Evolutionary conservation across 2,329 filamentous ascomycete genomes (phyloP).

Genomic region (Beauveria pseudobassiana): DNA sequence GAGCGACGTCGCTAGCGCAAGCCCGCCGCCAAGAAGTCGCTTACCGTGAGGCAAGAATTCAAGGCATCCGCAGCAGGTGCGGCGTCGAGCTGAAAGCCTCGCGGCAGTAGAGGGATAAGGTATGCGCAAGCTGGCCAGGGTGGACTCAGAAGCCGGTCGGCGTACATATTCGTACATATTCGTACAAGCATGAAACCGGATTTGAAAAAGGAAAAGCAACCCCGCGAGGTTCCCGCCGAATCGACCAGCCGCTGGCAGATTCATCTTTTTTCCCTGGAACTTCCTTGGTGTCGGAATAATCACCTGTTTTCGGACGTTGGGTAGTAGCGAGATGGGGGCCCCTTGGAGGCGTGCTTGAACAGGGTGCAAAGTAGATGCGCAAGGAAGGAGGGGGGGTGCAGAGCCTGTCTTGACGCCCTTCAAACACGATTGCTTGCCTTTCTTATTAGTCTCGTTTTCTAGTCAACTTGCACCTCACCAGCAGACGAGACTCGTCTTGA

Average conservation of each 20-base stretch:
- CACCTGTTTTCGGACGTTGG: slow-evolving; percentile 7
- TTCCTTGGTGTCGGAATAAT: slow-evolving; percentile 8
- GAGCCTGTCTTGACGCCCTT: background rate
- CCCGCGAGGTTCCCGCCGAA: background rate
- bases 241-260: background rate
- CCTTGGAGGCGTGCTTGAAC: background rate
- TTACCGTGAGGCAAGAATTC: background rate
- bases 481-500: background rate
- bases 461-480: background rate
- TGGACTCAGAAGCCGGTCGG: background rate
- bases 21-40: background rate
- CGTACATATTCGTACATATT: background rate
- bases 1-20: background rate
- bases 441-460: background rate
- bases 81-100: slow-evolving; percentile 4
- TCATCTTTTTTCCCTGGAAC: background rate
- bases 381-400: background rate
- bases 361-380: background rate
- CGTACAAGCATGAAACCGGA: background rate
- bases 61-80: background rate
- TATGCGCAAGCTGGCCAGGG: background rate
- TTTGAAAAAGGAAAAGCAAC: background rate
- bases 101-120: background rate
- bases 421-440: background rate
- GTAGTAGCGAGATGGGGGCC: slow-evolving; percentile 5